Evolutionary conservation across 2,329 filamentous ascomycete species (phyloP).

Genomic region (Boeremia lycopersici): DNA sequence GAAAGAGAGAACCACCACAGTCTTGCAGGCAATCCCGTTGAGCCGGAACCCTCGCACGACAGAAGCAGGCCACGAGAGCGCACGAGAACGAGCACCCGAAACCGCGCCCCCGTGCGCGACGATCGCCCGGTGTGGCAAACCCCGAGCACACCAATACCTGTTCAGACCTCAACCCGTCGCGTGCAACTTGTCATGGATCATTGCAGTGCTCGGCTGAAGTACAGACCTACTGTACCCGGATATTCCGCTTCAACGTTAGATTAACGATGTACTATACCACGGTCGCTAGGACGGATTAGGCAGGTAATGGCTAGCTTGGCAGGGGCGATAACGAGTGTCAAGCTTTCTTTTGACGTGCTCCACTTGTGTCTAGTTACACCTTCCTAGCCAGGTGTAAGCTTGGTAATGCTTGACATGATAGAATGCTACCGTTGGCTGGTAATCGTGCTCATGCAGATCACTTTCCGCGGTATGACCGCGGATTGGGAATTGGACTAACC

Average conservation of each 20-base stretch:
- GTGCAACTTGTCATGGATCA: too few relatives aligned
- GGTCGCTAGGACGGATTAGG: neutral
- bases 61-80: too few relatives aligned
- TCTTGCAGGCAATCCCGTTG: too few relatives aligned
- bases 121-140: too few relatives aligned
- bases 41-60: too few relatives aligned
- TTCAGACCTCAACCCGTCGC: too few relatives aligned
- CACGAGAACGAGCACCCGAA: too few relatives aligned
- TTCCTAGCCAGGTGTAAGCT: constrained; percentile 7
- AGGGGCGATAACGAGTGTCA: constrained; percentile 8
- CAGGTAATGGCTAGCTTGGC: constrained; percentile 5
- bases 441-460: constrained; percentile 5
- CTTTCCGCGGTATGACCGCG: neutral
- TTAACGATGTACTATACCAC: constrained; percentile 1
- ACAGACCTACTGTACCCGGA: neutral
- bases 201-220: constrained; percentile 1
- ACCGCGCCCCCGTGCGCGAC: too few relatives aligned
- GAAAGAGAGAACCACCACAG: too few relatives aligned
- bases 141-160: too few relatives aligned
- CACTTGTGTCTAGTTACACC: constrained; percentile 6
- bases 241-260: constrained; percentile 1
- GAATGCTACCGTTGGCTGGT: constrained; percentile 2
- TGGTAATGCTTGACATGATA: constrained; percentile 9
- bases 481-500: neutral
- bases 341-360: constrained; percentile 14